Base-by-base conservation (phyloP, 176 grass and related monocot species). In the Aegilops bicornis region DNA sequence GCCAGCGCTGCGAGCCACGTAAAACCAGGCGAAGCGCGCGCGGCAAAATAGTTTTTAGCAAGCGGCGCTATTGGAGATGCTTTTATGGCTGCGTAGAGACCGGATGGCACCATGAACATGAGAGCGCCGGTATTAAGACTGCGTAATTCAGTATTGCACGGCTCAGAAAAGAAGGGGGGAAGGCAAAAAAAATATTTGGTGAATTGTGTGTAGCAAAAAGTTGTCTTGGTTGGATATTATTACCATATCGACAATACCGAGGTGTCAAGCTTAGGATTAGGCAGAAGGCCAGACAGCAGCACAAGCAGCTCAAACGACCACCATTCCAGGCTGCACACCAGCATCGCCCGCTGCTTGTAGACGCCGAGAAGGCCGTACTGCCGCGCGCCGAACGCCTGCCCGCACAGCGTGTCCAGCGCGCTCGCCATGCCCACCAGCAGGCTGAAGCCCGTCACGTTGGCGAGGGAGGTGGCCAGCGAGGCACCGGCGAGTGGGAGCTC, bases 321-420 rank as follows among this genome's bases (percentile, higher is more conserved):
- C 77, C 77, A 79, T 14, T 79, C 77, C 31, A 64, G 1, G 35
- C 77, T 79, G 35, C 76, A 60, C 0, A 76, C 73, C 45, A 76
- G 7, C 45, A 76, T 76, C 45, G 73, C 45, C 25, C 73, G 73
- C 24, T 76, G 73, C 25, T 52, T 52, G 73, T 76, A 76, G 73
- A 76, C 6, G 25, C 73, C 73, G 15, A 76, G 73, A 15, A 76
- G 45, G 24, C 36, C 36, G 36, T 8, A 37, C 48, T 1, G 36
- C 36, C 36, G 36, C 36, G 36, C 92, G 6, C 89, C 89, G 76
- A 87, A 94, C 11, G 92, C 88, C 74, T 97, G 95, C 23, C 92
- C 92, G 76, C 95, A 97, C 7, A 97, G 89, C 22, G 91, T 97
- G 83, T 97, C 92, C 36, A 97, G 64, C 42, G 95, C 91, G 80